Evolutionary conservation across 192 early-diverging fungal genomes (phyloP).

Genomic region (Allomyces javanicus): DNA sequence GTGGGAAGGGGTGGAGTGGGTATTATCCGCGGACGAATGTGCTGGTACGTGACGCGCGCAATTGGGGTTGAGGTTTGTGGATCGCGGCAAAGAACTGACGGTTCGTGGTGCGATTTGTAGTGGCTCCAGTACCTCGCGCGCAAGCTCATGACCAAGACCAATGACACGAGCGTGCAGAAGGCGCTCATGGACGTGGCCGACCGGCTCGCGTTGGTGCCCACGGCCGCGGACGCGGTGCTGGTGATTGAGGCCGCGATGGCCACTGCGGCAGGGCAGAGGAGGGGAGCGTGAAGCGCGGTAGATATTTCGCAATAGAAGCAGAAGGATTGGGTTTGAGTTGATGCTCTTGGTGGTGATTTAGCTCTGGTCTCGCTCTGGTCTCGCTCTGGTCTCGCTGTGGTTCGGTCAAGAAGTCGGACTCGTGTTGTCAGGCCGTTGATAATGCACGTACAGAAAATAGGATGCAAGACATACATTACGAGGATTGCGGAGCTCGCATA

Average conservation of each 20-base stretch:
- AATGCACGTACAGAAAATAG: too few relatives aligned
- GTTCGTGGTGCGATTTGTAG: conserved; percentile 2
- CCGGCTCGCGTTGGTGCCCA: conserved; percentile 1
- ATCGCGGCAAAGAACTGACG: neutral
- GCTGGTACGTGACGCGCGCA: conserved; percentile 7
- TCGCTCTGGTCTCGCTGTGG: too few relatives aligned
- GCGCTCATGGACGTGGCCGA: conserved; percentile 2
- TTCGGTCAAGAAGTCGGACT: too few relatives aligned
- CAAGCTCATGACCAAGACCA: conserved; percentile 13
- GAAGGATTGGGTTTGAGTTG: too few relatives aligned
- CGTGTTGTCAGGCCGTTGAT: too few relatives aligned
- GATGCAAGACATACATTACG: too few relatives aligned
- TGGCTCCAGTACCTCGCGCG: conserved; percentile 29
- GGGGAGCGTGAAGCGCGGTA: too few relatives aligned
- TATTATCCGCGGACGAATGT: conserved; percentile 22
- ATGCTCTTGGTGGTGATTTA: too few relatives aligned
- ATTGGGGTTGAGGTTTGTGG: too few relatives aligned
- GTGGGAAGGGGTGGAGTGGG: conserved; percentile 12
- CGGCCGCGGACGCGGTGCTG: conserved; percentile 4
- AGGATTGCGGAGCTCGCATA: too few relatives aligned
- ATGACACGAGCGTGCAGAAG: conserved; percentile 2
- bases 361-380: too few relatives aligned
- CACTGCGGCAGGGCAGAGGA: neutral
- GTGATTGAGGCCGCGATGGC: conserved; percentile 6
- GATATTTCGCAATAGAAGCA: too few relatives aligned